Evolutionary conservation across 192 early-diverging fungal species (phyloP), one percentile per base, ranked within the genome.

Genomic region (Chytriomyces sp.): DNA sequence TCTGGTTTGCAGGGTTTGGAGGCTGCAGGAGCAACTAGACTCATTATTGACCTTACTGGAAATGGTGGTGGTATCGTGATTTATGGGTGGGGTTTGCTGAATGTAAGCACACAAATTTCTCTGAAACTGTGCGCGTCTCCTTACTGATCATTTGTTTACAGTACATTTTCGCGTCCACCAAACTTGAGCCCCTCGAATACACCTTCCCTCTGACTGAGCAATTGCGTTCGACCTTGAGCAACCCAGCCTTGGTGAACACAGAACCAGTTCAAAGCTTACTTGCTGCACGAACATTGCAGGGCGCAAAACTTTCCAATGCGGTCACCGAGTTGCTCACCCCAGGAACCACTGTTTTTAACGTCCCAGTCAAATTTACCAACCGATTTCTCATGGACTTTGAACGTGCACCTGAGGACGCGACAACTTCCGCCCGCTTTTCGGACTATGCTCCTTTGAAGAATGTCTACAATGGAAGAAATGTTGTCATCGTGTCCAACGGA

Each of bases 1-100:
- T 61, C 45, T 23, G 82, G 82, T 50, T 45, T 81, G n/a, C 18
- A 7, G 6, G 24, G 46, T 7, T 71, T 83, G 35, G 77, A 81
- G 60, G 64, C 59, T 5, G 46, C 50, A 7, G 82, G 82, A 46
- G 77, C 75, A 2, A 74, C 65, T 44, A 61, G 50, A 11, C 48
- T 83, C 13, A 79, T 83, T 50, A 77, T 83, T 46, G 82, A 83
- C 75, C 61, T 77, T 47, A 79, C 79, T 5, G 60, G 57, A 24
- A 83, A 83, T 53, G 79, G 79, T 26, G 82, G 82, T 45, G 82
- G 82, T 26, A 24, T 77, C 18, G 50, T 77, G 18, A 23, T 20
- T 23, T 26, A 24, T 23, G 69, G 69, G 5, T 72, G 48, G 48
- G 23, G 10, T 3, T 48, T 72, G 23, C 4, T 45, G 5, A 72